Conservation (phyloP, 257 asterid species). For the Jacaranda mimosifolia region DNA sequence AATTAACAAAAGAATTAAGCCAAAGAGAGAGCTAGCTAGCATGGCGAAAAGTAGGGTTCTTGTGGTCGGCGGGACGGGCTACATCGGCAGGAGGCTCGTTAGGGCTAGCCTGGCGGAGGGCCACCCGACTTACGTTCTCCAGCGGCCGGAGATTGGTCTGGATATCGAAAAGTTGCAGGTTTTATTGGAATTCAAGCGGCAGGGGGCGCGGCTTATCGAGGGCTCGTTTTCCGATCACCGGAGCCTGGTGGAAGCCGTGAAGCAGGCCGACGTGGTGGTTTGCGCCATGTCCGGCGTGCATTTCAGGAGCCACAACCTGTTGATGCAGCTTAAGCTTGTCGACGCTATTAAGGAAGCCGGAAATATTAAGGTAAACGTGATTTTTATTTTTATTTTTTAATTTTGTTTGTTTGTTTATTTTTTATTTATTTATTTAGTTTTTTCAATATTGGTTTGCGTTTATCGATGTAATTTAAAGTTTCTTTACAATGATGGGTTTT, state of each 20-base stretch:
- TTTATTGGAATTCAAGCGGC: constrained; percentile 67
- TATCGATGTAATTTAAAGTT: too few relatives aligned
- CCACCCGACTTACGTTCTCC: constrained; percentile 73
- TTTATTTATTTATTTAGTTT: too few relatives aligned
- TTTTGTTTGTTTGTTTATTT: too few relatives aligned
- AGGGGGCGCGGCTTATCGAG: constrained; percentile 71
- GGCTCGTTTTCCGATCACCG: constrained; percentile 75
- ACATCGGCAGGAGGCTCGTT: constrained; percentile 73
- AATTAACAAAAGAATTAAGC: not conserved
- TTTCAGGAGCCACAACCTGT: constrained; percentile 71
- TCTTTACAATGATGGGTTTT: too few relatives aligned
- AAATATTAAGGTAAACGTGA: constrained; percentile 63
- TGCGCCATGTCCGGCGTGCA: constrained; percentile 90
- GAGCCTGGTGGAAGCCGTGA: constrained; percentile 82
- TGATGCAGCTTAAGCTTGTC: constrained; percentile 79
- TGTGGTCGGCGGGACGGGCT: constrained; percentile 88
- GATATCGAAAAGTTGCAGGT: constrained; percentile 75
- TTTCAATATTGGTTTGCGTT: too few relatives aligned
- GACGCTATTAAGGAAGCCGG: constrained; percentile 90
- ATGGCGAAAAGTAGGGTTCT: constrained; percentile 78
- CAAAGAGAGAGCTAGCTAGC: not conserved
- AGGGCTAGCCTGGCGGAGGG: constrained; percentile 80
- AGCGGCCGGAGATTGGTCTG: constrained; percentile 69
- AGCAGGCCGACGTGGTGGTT: constrained; percentile 80
- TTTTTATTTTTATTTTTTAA: not conserved